Base-by-base conservation (phyloP, 1,139 yeast species). In the Geotrichum reessii region DNA sequence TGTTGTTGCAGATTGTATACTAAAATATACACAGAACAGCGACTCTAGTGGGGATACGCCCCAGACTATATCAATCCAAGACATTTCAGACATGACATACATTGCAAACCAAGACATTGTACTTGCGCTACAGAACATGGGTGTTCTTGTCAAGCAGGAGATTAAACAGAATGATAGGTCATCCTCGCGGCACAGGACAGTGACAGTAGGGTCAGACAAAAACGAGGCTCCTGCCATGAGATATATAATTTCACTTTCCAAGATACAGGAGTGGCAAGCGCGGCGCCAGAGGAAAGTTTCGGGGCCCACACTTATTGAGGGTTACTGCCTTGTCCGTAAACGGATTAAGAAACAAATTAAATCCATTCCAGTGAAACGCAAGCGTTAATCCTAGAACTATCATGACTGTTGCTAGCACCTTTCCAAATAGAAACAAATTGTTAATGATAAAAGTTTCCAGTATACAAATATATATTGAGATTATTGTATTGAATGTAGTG, bases 1-100 rank as follows among this genome's bases (percentile, higher is more conserved):
- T 52, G 69, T 75, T 2, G 64, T 86, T 1, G 76, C 80, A 0
- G 68, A 76, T 58, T 76, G 73, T 55, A 64, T 83, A 47, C 57
- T 76, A n/a, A 50, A 58, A n/a, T 52, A 33, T 46, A 53, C 47
- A 47, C 14, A 22, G 14, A 17, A 17, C 37, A 27, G 9, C 48
- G 14, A 31, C 12, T 12, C 6, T 47, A 21, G 22, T 22, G 19
- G 9, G 9, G 37, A 12, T 14, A 47, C n/a, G 44, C 14, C 44
- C 17, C 25, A 12, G 19, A 47, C 22, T 3, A 55, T 57, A 2
- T 55, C 59, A 27, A 61, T 57, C 9, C 47, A 53, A 28, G 58
- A 56, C 14, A 58, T 56, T 12, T 53, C 59, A 1, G 24, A 53
- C 19, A 50, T 17, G 9, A 59, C 61, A 3, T 57, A 44, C 19